Percentiles rank a stretch among this genome's conserved stretches.
Evolutionary conservation across 2,329 filamentous ascomycete genomes (phyloP).

Genomic region (Myriosclerotinia scirpicola): DNA sequence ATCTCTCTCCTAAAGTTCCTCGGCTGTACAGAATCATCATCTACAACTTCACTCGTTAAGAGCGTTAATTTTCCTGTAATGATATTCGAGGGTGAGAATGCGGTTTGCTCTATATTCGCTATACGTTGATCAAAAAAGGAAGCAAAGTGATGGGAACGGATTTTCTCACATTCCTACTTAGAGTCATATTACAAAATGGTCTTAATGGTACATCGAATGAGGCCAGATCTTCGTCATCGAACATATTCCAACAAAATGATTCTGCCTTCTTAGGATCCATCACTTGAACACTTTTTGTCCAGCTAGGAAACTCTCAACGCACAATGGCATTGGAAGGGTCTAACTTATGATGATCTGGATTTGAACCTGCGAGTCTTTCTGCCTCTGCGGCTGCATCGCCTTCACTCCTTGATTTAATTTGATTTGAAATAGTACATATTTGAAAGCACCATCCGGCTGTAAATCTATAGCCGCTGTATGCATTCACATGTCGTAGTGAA

Average conservation of each 20-base stretch:
- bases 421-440: conserved; percentile 65
- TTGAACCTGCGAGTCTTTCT: conserved; percentile 52
- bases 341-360: conserved; percentile 62
- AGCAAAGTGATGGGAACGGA: background rate
- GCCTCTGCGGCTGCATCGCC: conserved; percentile 61
- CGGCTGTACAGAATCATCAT: conserved; percentile 46
- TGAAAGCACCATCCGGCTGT: conserved; percentile 63
- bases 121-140: background rate
- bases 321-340: conserved; percentile 65
- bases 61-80: conserved; percentile 48
- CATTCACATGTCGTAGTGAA: conserved; percentile 65
- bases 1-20: conserved; percentile 40
- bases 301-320: conserved; percentile 59
- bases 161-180: conserved; percentile 57
- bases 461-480: conserved; percentile 69
- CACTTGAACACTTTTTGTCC: conserved; percentile 64
- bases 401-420: conserved; percentile 63
- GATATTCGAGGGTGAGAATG: conserved; percentile 67
- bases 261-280: conserved; percentile 63
- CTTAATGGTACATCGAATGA: conserved; percentile 60
- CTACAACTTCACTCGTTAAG: conserved; percentile 35
- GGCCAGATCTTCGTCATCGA: conserved; percentile 74
- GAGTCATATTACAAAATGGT: conserved; percentile 60
- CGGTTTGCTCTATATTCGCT: conserved; percentile 67
- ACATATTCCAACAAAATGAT: conserved; percentile 61